Evolutionary conservation across 805 yeast species (phyloP).

Genomic region (Yarrowia phangngaensis): DNA sequence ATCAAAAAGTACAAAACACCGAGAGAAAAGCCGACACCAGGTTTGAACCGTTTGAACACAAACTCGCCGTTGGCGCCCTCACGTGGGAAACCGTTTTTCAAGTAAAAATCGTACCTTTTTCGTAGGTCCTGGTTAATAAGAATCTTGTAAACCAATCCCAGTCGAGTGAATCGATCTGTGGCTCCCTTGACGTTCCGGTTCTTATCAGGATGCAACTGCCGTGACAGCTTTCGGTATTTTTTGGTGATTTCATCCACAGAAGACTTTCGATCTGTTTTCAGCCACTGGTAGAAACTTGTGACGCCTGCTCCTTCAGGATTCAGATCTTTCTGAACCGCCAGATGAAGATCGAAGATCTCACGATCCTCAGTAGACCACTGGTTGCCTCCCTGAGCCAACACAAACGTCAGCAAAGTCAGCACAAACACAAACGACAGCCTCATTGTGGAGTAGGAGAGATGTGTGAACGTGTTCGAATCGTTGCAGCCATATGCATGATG

Average conservation of each 20-base stretch:
- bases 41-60: slow-evolving; percentile 58
- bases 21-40: slow-evolving; percentile 53
- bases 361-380: slow-evolving; percentile 64
- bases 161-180: slow-evolving; percentile 63
- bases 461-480: neutral
- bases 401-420: slow-evolving; percentile 18
- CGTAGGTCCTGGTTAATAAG: slow-evolving; percentile 57
- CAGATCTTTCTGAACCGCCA: slow-evolving; percentile 58
- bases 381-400: slow-evolving; percentile 29
- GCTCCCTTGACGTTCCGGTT: slow-evolving; percentile 32
- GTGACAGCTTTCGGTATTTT: slow-evolving; percentile 62
- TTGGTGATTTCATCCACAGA: slow-evolving; percentile 35
- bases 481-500: slow-evolving; percentile 20
- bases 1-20: slow-evolving; percentile 50
- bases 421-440: slow-evolving; percentile 13
- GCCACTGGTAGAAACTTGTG: slow-evolving; percentile 58
- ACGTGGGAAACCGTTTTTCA: slow-evolving; percentile 78
- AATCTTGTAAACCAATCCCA: slow-evolving; percentile 72
- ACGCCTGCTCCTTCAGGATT: slow-evolving; percentile 50
- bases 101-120: slow-evolving; percentile 79
- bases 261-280: slow-evolving; percentile 36
- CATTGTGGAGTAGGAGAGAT: slow-evolving; percentile 1
- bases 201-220: slow-evolving; percentile 85
- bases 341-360: slow-evolving; percentile 72
- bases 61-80: slow-evolving; percentile 68